A percentile compares a stretch with the other conserved stretches of the same genome.
Conservation (phyloP, 805 yeast species). For the Metschnikowia bowlesiae region DNA sequence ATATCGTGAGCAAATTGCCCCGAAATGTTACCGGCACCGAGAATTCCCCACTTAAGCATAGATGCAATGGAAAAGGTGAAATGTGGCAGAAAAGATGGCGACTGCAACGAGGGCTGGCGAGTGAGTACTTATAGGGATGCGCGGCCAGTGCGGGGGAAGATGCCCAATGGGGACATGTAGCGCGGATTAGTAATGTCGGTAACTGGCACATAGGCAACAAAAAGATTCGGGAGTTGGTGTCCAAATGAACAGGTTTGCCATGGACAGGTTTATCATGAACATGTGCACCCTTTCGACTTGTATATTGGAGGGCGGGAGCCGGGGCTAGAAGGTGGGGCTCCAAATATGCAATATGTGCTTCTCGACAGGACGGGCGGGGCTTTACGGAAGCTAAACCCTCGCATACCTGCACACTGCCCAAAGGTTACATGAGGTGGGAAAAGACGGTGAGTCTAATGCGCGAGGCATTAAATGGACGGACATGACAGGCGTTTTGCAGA, state of each 20-base stretch:
- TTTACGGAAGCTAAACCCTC: neutral
- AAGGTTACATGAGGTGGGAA: too few relatives aligned
- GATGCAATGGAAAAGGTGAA: neutral
- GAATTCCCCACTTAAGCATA: constrained; percentile 42
- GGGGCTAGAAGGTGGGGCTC: neutral
- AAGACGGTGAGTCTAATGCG: neutral
- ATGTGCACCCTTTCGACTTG: too few relatives aligned
- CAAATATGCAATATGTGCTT: neutral
- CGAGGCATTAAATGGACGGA: too few relatives aligned
- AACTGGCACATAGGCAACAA: neutral
- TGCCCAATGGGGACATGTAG: neutral
- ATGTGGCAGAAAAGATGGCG: neutral
- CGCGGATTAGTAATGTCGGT: neutral
- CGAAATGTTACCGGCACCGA: constrained; percentile 49
- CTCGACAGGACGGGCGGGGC: neutral
- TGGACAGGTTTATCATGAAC: too few relatives aligned
- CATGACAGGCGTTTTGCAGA: too few relatives aligned
- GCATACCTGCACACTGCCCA: neutral
- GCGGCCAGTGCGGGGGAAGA: neutral
- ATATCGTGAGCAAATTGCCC: constrained; percentile 40
- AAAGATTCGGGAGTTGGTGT: neutral
- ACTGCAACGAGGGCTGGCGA: neutral
- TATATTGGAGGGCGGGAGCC: neutral
- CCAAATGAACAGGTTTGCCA: too few relatives aligned
- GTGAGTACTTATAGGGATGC: neutral